Conservation (phyloP, 2,329 filamentous ascomycete species). For the Aspergillus vadensis region DNA sequence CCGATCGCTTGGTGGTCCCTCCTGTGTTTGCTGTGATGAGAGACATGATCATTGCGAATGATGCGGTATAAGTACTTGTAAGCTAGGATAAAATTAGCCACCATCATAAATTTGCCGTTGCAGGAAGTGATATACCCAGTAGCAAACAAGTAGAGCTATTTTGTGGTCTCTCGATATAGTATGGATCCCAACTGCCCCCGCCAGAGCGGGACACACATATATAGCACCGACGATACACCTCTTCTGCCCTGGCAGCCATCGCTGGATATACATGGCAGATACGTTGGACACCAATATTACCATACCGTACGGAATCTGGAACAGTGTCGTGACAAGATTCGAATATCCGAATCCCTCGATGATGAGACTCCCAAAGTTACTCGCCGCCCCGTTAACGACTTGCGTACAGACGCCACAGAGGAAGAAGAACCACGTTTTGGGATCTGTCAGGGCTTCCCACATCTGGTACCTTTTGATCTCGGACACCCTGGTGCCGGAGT, state of each 20-base stretch:
- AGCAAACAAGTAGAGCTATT: not conserved
- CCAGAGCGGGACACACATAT: not conserved
- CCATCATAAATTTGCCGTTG: not conserved
- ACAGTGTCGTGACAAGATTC: not conserved
- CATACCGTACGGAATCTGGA: not conserved
- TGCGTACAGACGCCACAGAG: not conserved
- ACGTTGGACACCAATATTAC: not conserved
- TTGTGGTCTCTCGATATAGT: not conserved
- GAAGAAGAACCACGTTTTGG: constrained; percentile 23
- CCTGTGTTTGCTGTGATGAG: constrained; percentile 6
- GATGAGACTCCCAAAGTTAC: constrained; percentile 5
- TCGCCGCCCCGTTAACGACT: constrained; percentile 3
- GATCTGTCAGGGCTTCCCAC: constrained; percentile 34
- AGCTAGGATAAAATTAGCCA: not conserved
- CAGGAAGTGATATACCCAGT: not conserved
- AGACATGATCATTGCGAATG: not conserved
- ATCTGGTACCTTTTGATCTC: constrained; percentile 27
- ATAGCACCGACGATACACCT: not conserved
- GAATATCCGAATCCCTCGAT: constrained; percentile 6
- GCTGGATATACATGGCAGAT: not conserved
- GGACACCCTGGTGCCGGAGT: too few species aligned
- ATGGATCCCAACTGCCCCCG: not conserved
- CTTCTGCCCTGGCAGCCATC: not conserved
- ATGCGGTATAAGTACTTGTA: not conserved
- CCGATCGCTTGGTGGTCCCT: constrained; percentile 21